Conservation (phyloP, 208 protist genomes). For the Trypanosoma lewisi region DNA sequence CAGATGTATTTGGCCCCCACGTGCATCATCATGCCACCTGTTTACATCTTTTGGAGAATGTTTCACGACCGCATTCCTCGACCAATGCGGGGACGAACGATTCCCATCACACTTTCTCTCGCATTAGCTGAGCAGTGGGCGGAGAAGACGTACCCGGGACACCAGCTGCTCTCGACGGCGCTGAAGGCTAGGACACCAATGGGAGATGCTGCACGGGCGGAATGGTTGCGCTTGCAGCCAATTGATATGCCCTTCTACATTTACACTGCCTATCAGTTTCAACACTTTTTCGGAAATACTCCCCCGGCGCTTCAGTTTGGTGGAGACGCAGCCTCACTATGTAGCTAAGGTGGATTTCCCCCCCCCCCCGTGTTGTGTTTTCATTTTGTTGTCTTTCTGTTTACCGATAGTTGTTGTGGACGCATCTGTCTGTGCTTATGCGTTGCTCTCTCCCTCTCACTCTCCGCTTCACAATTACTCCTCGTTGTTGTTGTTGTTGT, state of each 20-base stretch:
- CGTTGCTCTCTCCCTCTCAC: no score
- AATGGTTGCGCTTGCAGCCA: conserved; percentile 86
- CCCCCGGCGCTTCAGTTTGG: conserved; percentile 75
- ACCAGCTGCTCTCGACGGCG: conserved; percentile 76
- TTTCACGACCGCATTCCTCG: conserved; percentile 73
- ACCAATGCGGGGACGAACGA: conserved; percentile 54
- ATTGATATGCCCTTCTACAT: conserved; percentile 82
- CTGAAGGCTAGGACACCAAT: conserved; percentile 84
- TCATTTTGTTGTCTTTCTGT: not conserved
- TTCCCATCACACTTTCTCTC: conserved; percentile 67
- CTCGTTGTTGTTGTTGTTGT: no score
- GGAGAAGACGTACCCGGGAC: conserved; percentile 79
- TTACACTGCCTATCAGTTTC: conserved; percentile 80
- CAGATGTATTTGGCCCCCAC: conserved; percentile 79
- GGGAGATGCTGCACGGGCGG: conserved; percentile 87
- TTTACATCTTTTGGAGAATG: conserved; percentile 84
- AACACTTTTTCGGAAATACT: conserved; percentile 72
- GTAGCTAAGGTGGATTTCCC: conserved; percentile 30
- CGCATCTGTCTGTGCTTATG: not conserved
- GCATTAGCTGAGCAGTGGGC: conserved; percentile 79
- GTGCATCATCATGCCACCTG: conserved; percentile 68
- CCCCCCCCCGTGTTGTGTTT: no score
- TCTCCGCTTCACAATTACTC: no score
- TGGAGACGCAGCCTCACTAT: conserved; percentile 69
- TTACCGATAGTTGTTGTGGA: not conserved